phyloP scores from a whole-genome alignment of 1,139 yeast genomes.

The Tardiomyces depauwii region DNA sequence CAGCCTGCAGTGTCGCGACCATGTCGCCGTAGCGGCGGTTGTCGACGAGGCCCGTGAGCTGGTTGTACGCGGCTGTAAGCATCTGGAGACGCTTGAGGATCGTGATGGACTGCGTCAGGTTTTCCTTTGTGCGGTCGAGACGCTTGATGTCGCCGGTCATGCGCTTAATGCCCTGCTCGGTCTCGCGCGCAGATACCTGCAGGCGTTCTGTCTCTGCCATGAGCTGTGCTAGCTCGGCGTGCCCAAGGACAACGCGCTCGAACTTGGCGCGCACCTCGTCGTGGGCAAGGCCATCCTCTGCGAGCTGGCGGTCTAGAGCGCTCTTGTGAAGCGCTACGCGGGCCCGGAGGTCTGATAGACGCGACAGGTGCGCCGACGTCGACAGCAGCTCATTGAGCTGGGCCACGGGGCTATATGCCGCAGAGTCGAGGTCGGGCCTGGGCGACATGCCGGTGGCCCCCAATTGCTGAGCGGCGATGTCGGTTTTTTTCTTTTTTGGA shows the following conservation, averaged over 20 bases:
- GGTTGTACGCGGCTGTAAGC: conserved; percentile 68
- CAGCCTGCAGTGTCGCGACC: conserved; percentile 59
- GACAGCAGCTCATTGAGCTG: conserved; percentile 10
- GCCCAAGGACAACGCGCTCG: conserved; percentile 13
- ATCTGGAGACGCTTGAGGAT: conserved; percentile 79
- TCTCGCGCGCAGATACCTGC: conserved; percentile 37
- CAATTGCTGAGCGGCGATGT: too few species aligned
- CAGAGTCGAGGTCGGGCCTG: not conserved
- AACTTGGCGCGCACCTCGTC: conserved; percentile 12
- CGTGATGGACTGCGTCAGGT: conserved; percentile 74
- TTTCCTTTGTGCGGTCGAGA: conserved; percentile 72
- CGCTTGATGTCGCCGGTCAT: conserved; percentile 72
- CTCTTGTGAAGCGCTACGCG: conserved; percentile 33
- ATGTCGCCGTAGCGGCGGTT: conserved; percentile 54
- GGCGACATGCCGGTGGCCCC: too few species aligned
- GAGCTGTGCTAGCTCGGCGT: conserved; percentile 29
- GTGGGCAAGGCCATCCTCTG: conserved; percentile 26
- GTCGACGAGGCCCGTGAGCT: conserved; percentile 39
- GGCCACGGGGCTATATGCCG: not conserved
- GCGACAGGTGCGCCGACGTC: conserved; percentile 6
- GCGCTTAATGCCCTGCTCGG: conserved; percentile 51
- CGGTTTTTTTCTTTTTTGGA: too few species aligned
- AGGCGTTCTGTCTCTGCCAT: conserved; percentile 34
- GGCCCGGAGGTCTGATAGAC: conserved; percentile 7
- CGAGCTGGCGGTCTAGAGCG: conserved; percentile 34